These are phyloP conservation scores for Penicillium olsonii DNA, from an alignment of 2,329 filamentous ascomycete genomes.

Conservation along the genomic window DNA sequence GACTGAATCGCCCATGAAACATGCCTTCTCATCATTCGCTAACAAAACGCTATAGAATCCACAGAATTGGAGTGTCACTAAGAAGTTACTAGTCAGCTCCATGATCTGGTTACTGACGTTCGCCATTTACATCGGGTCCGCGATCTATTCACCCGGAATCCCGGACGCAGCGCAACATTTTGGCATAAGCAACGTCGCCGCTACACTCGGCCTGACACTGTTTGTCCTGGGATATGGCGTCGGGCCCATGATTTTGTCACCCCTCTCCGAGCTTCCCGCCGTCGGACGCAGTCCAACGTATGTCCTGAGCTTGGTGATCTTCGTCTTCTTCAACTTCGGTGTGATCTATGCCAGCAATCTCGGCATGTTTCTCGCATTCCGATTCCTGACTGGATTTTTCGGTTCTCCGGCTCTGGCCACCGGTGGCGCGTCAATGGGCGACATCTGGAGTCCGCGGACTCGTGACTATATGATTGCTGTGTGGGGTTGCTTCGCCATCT, in stretches of 20 bases:
- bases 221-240: constrained; percentile 52
- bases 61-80: background rate
- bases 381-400: constrained; percentile 56
- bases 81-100: constrained; percentile 38
- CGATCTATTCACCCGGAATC: constrained; percentile 52
- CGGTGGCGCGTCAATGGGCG: constrained; percentile 47
- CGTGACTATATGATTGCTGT: constrained; percentile 59
- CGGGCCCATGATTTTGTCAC: constrained; percentile 12
- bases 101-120: constrained; percentile 53
- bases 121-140: constrained; percentile 52
- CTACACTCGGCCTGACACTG: constrained; percentile 50
- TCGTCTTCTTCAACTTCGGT: constrained; percentile 53
- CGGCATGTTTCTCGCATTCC: constrained; percentile 54
- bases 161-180: constrained; percentile 44
- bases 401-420: constrained; percentile 50
- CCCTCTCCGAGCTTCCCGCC: constrained; percentile 53
- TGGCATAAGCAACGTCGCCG: constrained; percentile 45
- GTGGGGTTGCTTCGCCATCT: constrained; percentile 54
- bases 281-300: constrained; percentile 55
- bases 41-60: no score
- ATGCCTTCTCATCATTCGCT: no score
- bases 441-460: constrained; percentile 44
- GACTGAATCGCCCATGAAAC: no score
- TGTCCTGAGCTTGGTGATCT: constrained; percentile 50
- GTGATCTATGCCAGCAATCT: constrained; percentile 53